Base-by-base conservation (phyloP, 1,284 basidiomycete genomes). In the Prillingera fragicola region DNA sequence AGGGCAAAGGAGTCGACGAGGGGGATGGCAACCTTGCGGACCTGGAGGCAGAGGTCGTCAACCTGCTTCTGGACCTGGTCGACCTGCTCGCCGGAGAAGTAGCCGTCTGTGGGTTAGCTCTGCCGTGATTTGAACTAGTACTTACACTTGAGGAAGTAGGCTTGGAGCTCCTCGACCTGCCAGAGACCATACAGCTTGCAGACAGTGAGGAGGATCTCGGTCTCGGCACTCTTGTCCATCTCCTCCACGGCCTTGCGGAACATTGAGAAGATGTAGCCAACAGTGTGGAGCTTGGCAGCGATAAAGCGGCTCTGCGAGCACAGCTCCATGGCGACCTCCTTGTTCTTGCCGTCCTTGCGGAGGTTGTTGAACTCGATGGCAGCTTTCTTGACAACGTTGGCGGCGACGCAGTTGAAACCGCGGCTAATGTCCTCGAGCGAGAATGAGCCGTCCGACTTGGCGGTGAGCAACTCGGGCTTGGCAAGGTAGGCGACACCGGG, bases 91-190 rank as follows among this genome's bases (percentile, higher is more conserved):
- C 66, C 58, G 15, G 57, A 62, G 45, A 75, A 70, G 69, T 73
- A 77, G 41, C 73, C 73, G 47, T 71, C 69, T 70, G 19, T 14
- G 6, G 17, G 12, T 33, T 24, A 8, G 8, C 17, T 8, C 19
- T 18, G 18, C 14, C 32, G 8, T 33, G 32, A 12, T 33, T 33
- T 33, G 14, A 8, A 12, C 8, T 3, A 8, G 1, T 0, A 60
- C 64, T 60, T 45, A 69, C 71, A 73, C 56, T 75, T 74, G 56
- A 79, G 66, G 70, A 78, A 78, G 56, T 73, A 72, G 24, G 71
- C 74, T 34, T 74, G 75, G 63, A 77, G 75, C 70, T 78, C 77
- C 60, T 79, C 77, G 55, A 78, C 73, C 59, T 75, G 72, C 75
- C 76, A 78, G 12, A 77, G 63, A n/a, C 76, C 74, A 52, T 75